phyloP scores from a whole-genome alignment of 129 eudicot genomes.

The Centaurea solstitialis region DNA sequence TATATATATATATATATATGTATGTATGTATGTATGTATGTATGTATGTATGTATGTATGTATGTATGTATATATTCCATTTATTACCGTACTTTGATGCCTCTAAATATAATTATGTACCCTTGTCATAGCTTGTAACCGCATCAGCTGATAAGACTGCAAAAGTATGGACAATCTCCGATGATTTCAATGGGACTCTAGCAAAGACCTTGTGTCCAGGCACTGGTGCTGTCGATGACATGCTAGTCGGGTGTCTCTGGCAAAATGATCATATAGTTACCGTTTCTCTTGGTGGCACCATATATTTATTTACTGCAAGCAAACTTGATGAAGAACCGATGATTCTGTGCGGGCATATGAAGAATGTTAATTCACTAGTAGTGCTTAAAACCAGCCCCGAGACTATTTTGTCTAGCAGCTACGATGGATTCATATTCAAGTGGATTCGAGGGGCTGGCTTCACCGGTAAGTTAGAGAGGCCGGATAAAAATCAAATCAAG shows the following conservation, averaged over 20 bases:
- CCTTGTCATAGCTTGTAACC: slow-evolving; percentile 63
- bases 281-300: slow-evolving; percentile 95
- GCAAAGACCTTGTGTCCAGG: slow-evolving; percentile 72
- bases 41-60: too few species aligned
- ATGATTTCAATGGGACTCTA: slow-evolving; percentile 69
- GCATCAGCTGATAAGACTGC: slow-evolving; percentile 97
- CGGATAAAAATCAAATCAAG: slow-evolving; percentile 69
- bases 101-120: background rate
- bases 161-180: slow-evolving; percentile 82
- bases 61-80: background rate
- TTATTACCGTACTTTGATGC: background rate
- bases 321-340: slow-evolving; percentile 74
- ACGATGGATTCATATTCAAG: slow-evolving; percentile 79
- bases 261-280: slow-evolving; percentile 78
- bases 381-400: slow-evolving; percentile 61
- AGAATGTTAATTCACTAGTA: slow-evolving; percentile 68
- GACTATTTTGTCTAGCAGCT: slow-evolving; percentile 74
- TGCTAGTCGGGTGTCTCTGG: slow-evolving; percentile 97
- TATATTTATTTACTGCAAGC: slow-evolving; percentile 71
- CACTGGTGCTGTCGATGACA: slow-evolving; percentile 88
- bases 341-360: slow-evolving; percentile 85
- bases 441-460: slow-evolving; percentile 83
- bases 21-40: too few species aligned
- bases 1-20: too few species aligned
- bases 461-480: slow-evolving; percentile 71